Base-by-base conservation (phyloP, 73 alveolate genomes). In the Paramecium sonneborni region DNA sequence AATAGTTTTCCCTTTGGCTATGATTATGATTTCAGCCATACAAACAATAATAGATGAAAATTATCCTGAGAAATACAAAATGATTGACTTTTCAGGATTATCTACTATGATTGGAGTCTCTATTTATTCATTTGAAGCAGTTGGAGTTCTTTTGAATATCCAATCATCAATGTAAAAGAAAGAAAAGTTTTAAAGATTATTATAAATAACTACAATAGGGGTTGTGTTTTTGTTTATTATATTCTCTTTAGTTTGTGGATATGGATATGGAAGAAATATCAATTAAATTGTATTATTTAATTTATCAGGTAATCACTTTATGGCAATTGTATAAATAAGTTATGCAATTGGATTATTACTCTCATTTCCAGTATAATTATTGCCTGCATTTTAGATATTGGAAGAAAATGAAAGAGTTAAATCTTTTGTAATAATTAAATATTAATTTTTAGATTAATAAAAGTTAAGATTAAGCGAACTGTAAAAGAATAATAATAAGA, bases 81-180 rank as follows among this genome's bases (percentile, higher is more conserved):
- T 79, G 3, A 34, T 62, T 14, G 55, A 79, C 55, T 23, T 79
- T 11, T n/a, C 69, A 43, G 74, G 70, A 30, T 28, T 88, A 18
- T 82, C 94, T 6, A 88, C 87, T 30, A 69, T 70, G 84, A 88
- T 88, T 10, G 94, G 94, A 15, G 94, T 88, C 30, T 38, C 91
- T 6, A 88, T 88, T 39, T 88, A 69, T 46, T 84, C 94, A 11
- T 88, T 88, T 44, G 94, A 88, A 24, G 89, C 94, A 20, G 87
- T 88, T 23, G 94, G 94, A 24, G 56, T 70, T 12, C 26, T 88
- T 7, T 41, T 88, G 43, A 69, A 76, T 15, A 70, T 88, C 1
- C 69, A 82, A 88, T 56, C 46, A 26, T 88, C 94, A 6, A 82
- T 88, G 94, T 18, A 72, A 44, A 70, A 88, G 24, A 88, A 69